Evolutionary conservation across 371 early-diverging fungal species (phyloP).

Genomic region (Mortierella sp.): DNA sequence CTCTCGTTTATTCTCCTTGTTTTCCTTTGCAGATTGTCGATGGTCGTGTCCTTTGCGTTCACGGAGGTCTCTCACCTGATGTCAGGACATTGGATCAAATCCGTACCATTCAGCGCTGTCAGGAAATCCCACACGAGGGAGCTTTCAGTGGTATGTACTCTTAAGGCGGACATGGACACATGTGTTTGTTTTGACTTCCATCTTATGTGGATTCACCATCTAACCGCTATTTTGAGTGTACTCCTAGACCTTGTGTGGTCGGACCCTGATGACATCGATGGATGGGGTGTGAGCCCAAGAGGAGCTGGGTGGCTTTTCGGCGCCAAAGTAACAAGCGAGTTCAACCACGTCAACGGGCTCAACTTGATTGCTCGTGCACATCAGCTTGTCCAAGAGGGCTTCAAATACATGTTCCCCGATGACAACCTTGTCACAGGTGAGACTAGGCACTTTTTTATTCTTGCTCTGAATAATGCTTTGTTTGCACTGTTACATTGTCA

Average conservation of each 20-base stretch:
- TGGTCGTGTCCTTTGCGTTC: constrained; percentile 96
- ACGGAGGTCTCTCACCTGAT: constrained; percentile 99
- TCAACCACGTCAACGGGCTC: constrained; percentile 97
- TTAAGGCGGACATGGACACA: not conserved
- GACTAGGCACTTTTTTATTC: not conserved
- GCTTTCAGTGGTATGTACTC: constrained; percentile 88
- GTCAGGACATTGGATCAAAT: constrained; percentile 98
- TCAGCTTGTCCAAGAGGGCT: constrained; percentile 97
- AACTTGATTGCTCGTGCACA: constrained; percentile 96
- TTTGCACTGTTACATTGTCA: not conserved
- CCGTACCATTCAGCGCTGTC: constrained; percentile 95
- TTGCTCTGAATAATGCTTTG: not conserved
- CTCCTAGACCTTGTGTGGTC: constrained; percentile 96
- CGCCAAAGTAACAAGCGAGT: constrained; percentile 96
- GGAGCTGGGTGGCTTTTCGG: constrained; percentile 99
- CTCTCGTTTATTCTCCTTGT: constrained; percentile 12
- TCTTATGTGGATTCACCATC: not conserved
- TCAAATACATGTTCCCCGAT: constrained; percentile 97
- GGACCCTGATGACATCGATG: constrained; percentile 98
- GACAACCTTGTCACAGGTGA: constrained; percentile 93
- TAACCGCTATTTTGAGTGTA: not conserved
- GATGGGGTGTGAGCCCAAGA: constrained; percentile 98
- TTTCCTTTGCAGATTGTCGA: constrained; percentile 77
- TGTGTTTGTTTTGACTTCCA: not conserved
- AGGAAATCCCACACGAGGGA: constrained; percentile 99